Conservation (phyloP, 2,329 filamentous ascomycete genomes). For the Aspergillus arachidicola region DNA sequence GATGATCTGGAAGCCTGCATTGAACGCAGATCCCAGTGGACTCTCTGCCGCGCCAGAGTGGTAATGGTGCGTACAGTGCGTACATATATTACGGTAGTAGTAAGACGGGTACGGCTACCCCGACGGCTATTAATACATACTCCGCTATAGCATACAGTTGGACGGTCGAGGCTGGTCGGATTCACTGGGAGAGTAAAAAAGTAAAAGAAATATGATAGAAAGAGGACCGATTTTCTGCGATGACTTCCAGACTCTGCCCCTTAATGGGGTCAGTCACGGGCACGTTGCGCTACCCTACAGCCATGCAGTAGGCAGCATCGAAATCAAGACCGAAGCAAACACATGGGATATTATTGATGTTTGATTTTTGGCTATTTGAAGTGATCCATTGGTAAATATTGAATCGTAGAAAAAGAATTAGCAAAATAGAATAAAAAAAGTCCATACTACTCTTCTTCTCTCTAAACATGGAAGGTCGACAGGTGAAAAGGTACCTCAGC, state of each 20-base stretch:
- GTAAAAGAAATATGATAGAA: not conserved
- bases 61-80: not conserved
- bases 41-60: not conserved
- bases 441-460: not conserved
- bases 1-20: conserved; percentile 1
- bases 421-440: not conserved
- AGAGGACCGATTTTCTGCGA: not conserved
- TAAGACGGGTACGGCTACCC: not conserved
- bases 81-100: not conserved
- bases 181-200: not conserved
- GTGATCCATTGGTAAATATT: not conserved
- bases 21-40: not conserved
- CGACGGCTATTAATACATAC: not conserved
- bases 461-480: not conserved
- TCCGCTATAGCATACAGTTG: not conserved
- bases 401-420: not conserved
- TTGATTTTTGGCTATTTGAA: not conserved
- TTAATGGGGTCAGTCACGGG: not conserved
- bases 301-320: not conserved
- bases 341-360: not conserved
- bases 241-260: not conserved
- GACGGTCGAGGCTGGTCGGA: not conserved
- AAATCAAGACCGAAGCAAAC: not conserved
- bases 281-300: not conserved
- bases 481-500: not conserved